Conservation (phyloP, 345 rosid species). For the Aquilaria yunnanensis region DNA sequence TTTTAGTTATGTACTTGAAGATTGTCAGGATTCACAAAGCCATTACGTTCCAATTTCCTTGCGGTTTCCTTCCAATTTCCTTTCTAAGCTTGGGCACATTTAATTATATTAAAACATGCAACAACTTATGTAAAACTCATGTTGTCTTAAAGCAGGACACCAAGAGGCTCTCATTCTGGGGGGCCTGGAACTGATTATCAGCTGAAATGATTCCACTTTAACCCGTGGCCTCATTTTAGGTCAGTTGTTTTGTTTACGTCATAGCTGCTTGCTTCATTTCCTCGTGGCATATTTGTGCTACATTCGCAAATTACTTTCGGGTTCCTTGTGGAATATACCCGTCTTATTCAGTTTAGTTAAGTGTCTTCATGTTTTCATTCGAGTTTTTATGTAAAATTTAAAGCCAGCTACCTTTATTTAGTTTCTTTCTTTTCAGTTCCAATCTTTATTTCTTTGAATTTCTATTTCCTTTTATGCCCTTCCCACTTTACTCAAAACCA, state of each 20-base stretch:
- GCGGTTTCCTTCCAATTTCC: slow-evolving; percentile 57
- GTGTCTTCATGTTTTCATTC: slow-evolving; percentile 27
- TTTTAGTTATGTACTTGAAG: slow-evolving; percentile 40
- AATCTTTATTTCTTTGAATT: slow-evolving; percentile 9
- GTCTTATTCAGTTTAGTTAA: slow-evolving; percentile 27
- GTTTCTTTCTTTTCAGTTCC: slow-evolving; percentile 22
- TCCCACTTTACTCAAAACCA: slow-evolving; percentile 4
- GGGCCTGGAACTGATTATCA: slow-evolving; percentile 91
- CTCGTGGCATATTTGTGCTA: slow-evolving; percentile 58
- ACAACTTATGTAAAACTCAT: slow-evolving; percentile 89
- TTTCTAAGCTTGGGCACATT: slow-evolving; percentile 59
- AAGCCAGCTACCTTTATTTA: slow-evolving; percentile 14
- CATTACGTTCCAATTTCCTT: slow-evolving; percentile 15
- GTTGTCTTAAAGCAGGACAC: slow-evolving; percentile 98
- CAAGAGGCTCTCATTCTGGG: slow-evolving; percentile 96
- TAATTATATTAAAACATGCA: slow-evolving; percentile 53
- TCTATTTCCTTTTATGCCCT: slow-evolving; percentile 3
- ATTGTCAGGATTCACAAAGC: slow-evolving; percentile 35
- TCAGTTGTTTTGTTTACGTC: slow-evolving; percentile 89
- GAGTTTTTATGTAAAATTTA: slow-evolving; percentile 22
- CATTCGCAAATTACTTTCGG: slow-evolving; percentile 41
- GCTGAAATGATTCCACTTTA: slow-evolving; percentile 98
- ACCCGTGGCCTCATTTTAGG: slow-evolving; percentile 99
- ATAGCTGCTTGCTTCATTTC: slow-evolving; percentile 39
- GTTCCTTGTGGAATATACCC: slow-evolving; percentile 30